Percentiles rank a stretch among this genome's conserved stretches.
These are phyloP conservation scores for Myrmaecium sp. DNA, from an alignment of 2,329 filamentous ascomycete genomes.

Conservation along the genomic window DNA sequence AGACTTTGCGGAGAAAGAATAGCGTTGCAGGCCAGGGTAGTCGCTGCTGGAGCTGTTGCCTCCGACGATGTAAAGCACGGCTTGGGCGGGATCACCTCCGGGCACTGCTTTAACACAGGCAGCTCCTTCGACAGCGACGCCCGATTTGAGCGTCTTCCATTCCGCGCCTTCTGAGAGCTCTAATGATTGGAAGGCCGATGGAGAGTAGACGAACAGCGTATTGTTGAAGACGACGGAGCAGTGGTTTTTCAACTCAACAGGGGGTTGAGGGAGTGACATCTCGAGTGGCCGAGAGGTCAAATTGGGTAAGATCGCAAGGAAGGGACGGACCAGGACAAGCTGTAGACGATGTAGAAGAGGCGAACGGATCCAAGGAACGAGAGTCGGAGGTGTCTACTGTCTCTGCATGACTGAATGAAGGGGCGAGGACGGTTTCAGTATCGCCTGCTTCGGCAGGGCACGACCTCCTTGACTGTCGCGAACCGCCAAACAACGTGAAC, in stretches of 20 bases:
- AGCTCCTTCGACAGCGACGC: conserved; percentile 54
- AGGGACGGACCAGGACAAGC: no score
- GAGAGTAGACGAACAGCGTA: conserved; percentile 70
- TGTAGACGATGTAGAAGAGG: no score
- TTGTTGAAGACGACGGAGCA: conserved; percentile 71
- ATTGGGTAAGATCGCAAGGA: no score
- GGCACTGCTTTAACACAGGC: conserved; percentile 59
- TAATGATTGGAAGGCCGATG: conserved; percentile 58
- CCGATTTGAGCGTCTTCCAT: conserved; percentile 52
- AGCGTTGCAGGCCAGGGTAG: conserved; percentile 63
- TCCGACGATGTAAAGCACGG: conserved; percentile 67
- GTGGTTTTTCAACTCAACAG: conserved; percentile 52
- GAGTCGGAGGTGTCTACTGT: no score
- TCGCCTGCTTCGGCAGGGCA: no score
- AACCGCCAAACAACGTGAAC: no score
- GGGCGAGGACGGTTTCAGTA: no score
- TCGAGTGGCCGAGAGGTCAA: no score
- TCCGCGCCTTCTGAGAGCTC: conserved; percentile 47
- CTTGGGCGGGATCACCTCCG: conserved; percentile 35
- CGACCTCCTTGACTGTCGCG: no score
- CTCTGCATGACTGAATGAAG: no score
- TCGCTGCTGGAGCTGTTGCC: conserved; percentile 33
- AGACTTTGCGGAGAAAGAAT: conserved; percentile 35
- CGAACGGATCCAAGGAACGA: no score
- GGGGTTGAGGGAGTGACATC: conserved; percentile 62